Evolutionary conservation across 345 rosid species (phyloP).

Genomic region (Salix suchowensis): DNA sequence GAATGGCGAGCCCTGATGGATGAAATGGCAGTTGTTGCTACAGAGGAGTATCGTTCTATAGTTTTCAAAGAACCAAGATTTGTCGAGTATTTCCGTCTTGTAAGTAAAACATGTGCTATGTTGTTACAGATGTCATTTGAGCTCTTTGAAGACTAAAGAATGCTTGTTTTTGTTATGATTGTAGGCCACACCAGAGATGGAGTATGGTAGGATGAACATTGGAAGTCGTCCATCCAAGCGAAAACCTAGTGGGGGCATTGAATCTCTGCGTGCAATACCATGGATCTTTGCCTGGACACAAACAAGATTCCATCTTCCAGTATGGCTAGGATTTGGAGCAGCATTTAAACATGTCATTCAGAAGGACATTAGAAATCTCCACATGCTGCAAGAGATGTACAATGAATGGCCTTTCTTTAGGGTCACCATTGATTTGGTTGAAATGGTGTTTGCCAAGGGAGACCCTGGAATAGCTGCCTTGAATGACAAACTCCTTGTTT

Average conservation of each 20-base stretch:
- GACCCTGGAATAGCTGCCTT: slow-evolving; percentile 87
- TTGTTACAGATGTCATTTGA: neutral
- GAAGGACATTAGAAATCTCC: slow-evolving; percentile 72
- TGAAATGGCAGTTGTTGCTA: slow-evolving; percentile 89
- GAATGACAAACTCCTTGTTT: slow-evolving; percentile 85
- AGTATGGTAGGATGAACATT: slow-evolving; percentile 96
- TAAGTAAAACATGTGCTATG: slow-evolving; percentile 33
- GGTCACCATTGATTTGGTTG: slow-evolving; percentile 90
- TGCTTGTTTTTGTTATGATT: slow-evolving; percentile 16
- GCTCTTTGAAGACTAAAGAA: neutral
- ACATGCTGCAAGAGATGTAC: slow-evolving; percentile 84
- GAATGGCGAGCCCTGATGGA: slow-evolving; percentile 94
- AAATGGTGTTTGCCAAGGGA: slow-evolving; percentile 99
- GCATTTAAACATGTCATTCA: slow-evolving; percentile 69
- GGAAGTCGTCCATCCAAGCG: slow-evolving; percentile 97
- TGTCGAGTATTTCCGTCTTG: slow-evolving; percentile 95
- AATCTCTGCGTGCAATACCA: slow-evolving; percentile 95
- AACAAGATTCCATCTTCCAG: slow-evolving; percentile 95
- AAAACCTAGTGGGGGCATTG: slow-evolving; percentile 95
- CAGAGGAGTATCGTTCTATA: slow-evolving; percentile 79
- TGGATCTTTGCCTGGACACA: slow-evolving; percentile 99
- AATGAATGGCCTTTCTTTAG: slow-evolving; percentile 92
- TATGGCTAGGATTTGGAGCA: slow-evolving; percentile 94
- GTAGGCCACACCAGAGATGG: slow-evolving; percentile 98
- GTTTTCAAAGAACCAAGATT: slow-evolving; percentile 91